Conservation (phyloP, 257 asterid species). For the Nyctanthes arbortristis region DNA sequence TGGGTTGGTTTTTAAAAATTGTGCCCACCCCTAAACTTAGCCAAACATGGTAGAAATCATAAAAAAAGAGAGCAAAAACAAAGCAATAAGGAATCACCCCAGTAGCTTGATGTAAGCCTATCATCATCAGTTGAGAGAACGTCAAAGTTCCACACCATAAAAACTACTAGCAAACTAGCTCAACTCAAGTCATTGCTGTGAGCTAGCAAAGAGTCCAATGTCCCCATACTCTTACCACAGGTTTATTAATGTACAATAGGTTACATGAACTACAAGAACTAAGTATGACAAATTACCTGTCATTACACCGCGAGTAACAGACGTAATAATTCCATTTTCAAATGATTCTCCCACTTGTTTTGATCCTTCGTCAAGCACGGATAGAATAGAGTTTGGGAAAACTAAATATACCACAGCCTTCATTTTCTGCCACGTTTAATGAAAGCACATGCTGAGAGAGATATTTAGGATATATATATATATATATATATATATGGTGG, state of each 20-base stretch:
- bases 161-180: not conserved
- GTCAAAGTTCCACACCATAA: not conserved
- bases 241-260: not conserved
- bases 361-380: constrained; percentile 61
- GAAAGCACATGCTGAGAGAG: not conserved
- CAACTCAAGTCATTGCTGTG: not conserved
- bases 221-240: not conserved
- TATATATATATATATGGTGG: not conserved
- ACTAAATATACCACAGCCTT: constrained; percentile 72
- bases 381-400: constrained; percentile 66
- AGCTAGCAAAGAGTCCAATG: not conserved
- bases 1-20: no score
- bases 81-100: no score
- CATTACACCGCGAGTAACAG: constrained; percentile 79
- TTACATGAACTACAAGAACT: not conserved
- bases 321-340: constrained; percentile 68
- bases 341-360: constrained; percentile 37
- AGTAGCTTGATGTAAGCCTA: not conserved
- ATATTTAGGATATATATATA: constrained; percentile 1
- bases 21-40: no score
- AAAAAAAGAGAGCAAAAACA: no score
- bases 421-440: constrained; percentile 60
- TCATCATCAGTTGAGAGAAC: not conserved
- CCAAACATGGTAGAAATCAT: no score
- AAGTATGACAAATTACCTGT: constrained; percentile 48